Percentiles rank a stretch among this genome's conserved stretches.
Conservation (phyloP, 2,329 filamentous ascomycete genomes). For the Fusarium veterinarium region DNA sequence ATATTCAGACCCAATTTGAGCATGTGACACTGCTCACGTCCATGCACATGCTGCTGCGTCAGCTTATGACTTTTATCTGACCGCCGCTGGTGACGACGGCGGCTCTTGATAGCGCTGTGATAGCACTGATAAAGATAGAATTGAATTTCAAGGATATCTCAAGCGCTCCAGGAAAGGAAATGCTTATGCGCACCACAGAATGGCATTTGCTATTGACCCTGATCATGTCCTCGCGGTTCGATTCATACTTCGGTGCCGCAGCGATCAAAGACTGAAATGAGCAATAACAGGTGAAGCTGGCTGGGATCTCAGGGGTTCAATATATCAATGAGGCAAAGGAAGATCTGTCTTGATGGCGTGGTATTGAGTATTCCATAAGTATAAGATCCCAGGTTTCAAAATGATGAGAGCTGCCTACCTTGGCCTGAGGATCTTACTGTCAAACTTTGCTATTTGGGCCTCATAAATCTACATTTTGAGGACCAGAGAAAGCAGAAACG, state of each 20-base stretch:
- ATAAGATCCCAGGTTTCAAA: accelerated
- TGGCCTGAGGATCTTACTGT: not conserved
- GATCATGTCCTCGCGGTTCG: not conserved
- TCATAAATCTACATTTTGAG: accelerated
- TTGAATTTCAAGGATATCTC: no score
- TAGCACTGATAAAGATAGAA: not conserved
- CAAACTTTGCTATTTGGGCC: accelerated
- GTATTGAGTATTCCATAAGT: not conserved
- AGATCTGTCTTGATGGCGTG: accelerated
- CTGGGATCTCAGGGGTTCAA: accelerated
- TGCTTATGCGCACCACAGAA: not conserved
- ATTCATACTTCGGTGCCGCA: accelerated
- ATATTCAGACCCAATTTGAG: accelerated
- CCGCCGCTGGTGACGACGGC: not conserved
- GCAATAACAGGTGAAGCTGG: accelerated
- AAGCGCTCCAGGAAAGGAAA: accelerated
- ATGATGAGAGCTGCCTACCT: accelerated
- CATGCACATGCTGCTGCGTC: not conserved
- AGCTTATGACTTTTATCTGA: not conserved
- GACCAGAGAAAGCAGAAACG: accelerated
- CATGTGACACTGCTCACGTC: not conserved
- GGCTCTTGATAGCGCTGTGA: not conserved
- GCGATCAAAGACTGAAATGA: accelerated
- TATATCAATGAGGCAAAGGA: accelerated
- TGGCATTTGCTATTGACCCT: not conserved